Percentiles rank a stretch among this genome's conserved stretches.
Conservation (phyloP, 2,329 filamentous ascomycete genomes). For the Penicillium fuscoglaucum region DNA sequence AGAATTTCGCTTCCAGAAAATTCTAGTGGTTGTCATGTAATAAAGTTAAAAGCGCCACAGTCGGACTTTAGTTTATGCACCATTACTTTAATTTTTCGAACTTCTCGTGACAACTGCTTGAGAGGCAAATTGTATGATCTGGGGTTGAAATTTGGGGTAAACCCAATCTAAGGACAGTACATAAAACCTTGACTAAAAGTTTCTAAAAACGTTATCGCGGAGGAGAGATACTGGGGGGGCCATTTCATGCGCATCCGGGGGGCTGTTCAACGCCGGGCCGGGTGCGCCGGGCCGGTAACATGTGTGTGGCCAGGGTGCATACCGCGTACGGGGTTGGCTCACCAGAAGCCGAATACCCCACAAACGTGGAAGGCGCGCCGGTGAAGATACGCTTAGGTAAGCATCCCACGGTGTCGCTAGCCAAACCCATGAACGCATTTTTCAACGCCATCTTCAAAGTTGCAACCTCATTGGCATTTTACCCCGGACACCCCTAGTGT, state of each 20-base stretch:
- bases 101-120: neutral
- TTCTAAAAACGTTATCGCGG: neutral
- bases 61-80: neutral
- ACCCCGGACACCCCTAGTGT: neutral
- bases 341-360: neutral
- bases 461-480: conserved; percentile 2
- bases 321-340: conserved; percentile 1
- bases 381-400: conserved; percentile 10
- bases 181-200: conserved; percentile 6
- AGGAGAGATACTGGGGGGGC: neutral
- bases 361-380: neutral
- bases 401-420: neutral
- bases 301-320: neutral
- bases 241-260: neutral
- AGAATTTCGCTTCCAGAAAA: conserved; percentile 8
- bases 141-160: conserved; percentile 5
- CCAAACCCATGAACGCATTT: neutral
- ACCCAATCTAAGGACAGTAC: neutral
- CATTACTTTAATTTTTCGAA: neutral
- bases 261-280: conserved; percentile 7
- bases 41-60: conserved; percentile 6
- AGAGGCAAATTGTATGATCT: neutral
- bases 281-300: conserved; percentile 8
- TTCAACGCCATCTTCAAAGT: neutral
- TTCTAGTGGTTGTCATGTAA: neutral